Percentiles rank a stretch among this genome's conserved stretches.
Conservation (phyloP, 2,329 filamentous ascomycete species). For the Cladosporium sp. region DNA sequence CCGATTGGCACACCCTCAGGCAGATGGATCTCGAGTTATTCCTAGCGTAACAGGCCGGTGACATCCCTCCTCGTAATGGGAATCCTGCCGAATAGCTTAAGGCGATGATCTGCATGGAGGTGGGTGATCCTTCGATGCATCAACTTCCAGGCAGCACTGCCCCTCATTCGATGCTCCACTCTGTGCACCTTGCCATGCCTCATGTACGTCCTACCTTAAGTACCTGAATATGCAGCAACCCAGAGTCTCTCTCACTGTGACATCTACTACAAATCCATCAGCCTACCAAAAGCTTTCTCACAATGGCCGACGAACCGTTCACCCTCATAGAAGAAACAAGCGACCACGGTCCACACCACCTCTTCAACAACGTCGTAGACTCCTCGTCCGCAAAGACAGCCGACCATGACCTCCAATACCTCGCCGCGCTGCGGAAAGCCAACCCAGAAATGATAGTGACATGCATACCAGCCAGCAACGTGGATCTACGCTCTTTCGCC, state of each 20-base stretch:
- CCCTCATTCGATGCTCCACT: background rate
- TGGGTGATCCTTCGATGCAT: no score
- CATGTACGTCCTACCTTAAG: no score
- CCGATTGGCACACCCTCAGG: no score
- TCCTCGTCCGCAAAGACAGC: conserved; percentile 33
- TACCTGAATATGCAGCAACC: no score
- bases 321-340: conserved; percentile 27
- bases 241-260: no score
- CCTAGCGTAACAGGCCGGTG: no score
- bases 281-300: background rate
- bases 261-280: no score
- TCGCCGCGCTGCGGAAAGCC: conserved; percentile 32
- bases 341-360: conserved; percentile 19
- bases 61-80: background rate
- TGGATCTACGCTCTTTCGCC: conserved; percentile 39
- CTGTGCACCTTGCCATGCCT: background rate
- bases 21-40: no score
- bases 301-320: conserved; percentile 26
- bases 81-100: conserved; percentile 7
- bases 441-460: conserved; percentile 37
- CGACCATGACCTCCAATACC: conserved; percentile 38
- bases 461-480: conserved; percentile 32
- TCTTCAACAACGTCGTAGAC: conserved; percentile 34
- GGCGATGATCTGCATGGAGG: background rate
- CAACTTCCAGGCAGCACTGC: conserved; percentile 4